Base-by-base conservation (phyloP, 1,139 yeast genomes). In the Scheffersomyces lignicola region DNA sequence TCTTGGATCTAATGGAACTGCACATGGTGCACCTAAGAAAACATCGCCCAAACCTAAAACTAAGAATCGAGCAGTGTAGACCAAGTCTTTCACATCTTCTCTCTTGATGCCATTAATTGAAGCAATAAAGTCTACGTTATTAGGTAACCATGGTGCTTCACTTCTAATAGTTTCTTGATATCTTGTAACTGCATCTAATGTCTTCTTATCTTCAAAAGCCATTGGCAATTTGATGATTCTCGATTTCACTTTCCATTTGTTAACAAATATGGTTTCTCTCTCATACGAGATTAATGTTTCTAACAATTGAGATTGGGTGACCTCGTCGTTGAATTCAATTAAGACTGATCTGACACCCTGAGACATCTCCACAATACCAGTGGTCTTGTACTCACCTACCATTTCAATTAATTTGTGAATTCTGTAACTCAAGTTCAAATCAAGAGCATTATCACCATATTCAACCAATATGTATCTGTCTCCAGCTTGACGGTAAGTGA, bases 21-120 rank as follows among this genome's bases (percentile, higher is more conserved):
- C 97, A 73, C 97, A 90, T 30, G 97, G 97, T 2, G 97, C 96
- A 30, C 97, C 97, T 49, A 92, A 73, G 67, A 89, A 92, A 25
- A 92, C 98, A 63, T 92, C 98, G 54, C 98, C 98, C 42, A 90
- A 78, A 36, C 97, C 98, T 45, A 92, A 69, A 7, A 92, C 97
- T 65, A 92, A 72, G 69, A 84, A 92, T 54, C 90, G 75, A 3
- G 97, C 97, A 34, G 85, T 70, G 66, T 88, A 92, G 50, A 90
- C 62, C 83, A 89, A 79, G 48, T 87, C 87, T 43, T 82, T 73
- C 36, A 92, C 92, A 37, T 80, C 87, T 12, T 76, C 67, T 50
- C 96, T 80, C 37, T 76, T 76, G 32, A 90, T 73, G 14, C 84
- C 95, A 57, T 92, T 92, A 42, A 90, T 87, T 43, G 78, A 77